phyloP scores from a whole-genome alignment of 192 early-diverging fungal species.

The Mycoemilia scoparia region DNA sequence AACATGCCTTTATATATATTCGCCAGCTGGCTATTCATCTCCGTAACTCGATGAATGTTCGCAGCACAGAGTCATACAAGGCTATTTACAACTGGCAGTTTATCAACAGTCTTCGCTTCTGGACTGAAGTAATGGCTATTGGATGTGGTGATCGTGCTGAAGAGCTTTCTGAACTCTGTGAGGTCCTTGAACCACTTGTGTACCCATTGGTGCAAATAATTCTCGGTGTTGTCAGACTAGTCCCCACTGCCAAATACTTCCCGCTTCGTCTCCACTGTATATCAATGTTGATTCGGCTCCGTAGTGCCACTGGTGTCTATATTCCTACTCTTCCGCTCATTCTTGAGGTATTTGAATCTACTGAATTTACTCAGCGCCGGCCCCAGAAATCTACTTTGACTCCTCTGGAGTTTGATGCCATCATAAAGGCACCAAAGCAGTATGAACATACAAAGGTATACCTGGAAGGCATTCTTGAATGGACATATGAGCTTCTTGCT shows the following conservation, averaged over 20 bases:
- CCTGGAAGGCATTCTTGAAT: conserved; percentile 64
- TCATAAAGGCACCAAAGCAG: conserved; percentile 61
- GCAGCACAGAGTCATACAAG: conserved; percentile 75
- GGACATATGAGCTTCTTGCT: conserved; percentile 50
- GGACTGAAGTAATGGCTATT: conserved; percentile 64
- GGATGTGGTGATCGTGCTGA: conserved; percentile 41
- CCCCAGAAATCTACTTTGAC: conserved; percentile 67
- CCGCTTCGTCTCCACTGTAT: conserved; percentile 83
- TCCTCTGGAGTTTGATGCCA: conserved; percentile 59
- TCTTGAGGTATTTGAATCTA: conserved; percentile 63
- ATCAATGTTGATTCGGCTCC: conserved; percentile 48
- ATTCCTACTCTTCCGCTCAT: conserved; percentile 70
- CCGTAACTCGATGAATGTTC: conserved; percentile 68
- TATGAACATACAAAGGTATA: conserved; percentile 75
- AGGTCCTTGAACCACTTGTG: conserved; percentile 47
- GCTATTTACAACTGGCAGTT: conserved; percentile 96
- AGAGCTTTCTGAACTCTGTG: conserved; percentile 24
- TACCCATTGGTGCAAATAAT: conserved; percentile 79
- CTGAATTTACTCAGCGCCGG: conserved; percentile 48
- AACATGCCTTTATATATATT: conserved; percentile 82
- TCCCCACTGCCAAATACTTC: conserved; percentile 78
- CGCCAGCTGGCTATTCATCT: conserved; percentile 86
- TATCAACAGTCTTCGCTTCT: conserved; percentile 78
- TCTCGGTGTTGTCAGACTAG: conserved; percentile 57
- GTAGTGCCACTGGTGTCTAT: conserved; percentile 43